Base-by-base conservation (phyloP, 306 rosid genomes). In the Acmispon strigosus region DNA sequence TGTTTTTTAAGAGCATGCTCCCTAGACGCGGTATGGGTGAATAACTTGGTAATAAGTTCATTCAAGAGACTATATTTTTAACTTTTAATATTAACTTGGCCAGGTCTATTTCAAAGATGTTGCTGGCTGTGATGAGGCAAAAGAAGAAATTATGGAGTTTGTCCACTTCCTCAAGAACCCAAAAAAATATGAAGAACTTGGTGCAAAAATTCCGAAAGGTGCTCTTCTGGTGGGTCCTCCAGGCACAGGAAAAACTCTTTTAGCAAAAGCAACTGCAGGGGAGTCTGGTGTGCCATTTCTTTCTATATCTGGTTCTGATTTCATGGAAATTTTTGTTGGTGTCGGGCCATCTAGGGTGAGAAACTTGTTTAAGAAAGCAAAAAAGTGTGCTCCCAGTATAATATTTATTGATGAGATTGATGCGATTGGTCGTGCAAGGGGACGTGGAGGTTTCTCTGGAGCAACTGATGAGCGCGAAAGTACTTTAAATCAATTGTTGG, bases 121-220 rank as follows among this genome's bases (percentile, higher is more conserved):
- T 72, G 98, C 98, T 20, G 98, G 98, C 13, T 94, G 98, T 37
- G 98, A 94, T 54, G 98, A 94, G 82, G 98, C 98, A 57, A 94
- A 94, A 74, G 89, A 84, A 74, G 98, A 94, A 79, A 84, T 94
- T 63, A 94, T 94, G 97, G 98, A 94, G 81, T 94, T 94, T 71
- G 98, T 94, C 64, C 98, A 94, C 76, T 94, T 94, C 76, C 91
- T 94, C 34, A 90, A 94, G 88, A 85, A 84, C 72, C 98, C 98
- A 16, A 90, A 85, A 77, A 94, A 94, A 60, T 90, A 94, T 10
- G 98, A 94, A 82, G 97, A 90, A 14, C 82, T 94, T 66, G 98
- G 98, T 56, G 98, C 98, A 2, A 94, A 88, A 85, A 89, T 94
- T 60, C 98, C 98, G 3, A 94, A 94, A 80, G 98, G 98, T 56